phyloP scores from a whole-genome alignment of 75 land plant genomes.

The Pinus albicaulis region DNA sequence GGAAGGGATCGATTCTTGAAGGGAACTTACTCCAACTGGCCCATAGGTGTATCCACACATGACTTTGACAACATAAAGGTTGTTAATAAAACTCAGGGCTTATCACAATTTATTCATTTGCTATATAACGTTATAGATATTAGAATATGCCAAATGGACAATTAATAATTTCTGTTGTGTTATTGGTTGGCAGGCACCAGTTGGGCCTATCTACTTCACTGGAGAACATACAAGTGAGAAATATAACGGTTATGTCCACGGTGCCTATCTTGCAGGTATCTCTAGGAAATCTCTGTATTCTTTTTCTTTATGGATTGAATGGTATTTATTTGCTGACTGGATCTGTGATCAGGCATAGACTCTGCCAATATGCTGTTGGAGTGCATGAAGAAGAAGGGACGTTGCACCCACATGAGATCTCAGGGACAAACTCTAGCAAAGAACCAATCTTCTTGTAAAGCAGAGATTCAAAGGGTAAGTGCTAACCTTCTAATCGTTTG shows the following conservation, averaged over 20 bases:
- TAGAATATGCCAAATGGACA: background rate
- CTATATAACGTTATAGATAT: background rate
- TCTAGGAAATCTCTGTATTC: background rate
- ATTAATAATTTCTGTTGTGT: background rate
- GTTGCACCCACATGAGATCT: too few relatives aligned
- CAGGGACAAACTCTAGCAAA: too few relatives aligned
- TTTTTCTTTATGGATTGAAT: too few relatives aligned
- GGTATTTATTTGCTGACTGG: too few relatives aligned
- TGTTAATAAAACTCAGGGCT: too few relatives aligned
- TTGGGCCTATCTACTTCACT: constrained; percentile 49
- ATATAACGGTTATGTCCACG: constrained; percentile 75
- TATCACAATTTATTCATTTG: too few relatives aligned
- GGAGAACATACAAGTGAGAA: constrained; percentile 61
- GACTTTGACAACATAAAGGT: constrained; percentile 10
- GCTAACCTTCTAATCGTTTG: too few relatives aligned
- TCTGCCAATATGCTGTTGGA: too few relatives aligned
- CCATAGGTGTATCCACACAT: constrained; percentile 23
- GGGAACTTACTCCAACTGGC: constrained; percentile 48
- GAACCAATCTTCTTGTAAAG: too few relatives aligned
- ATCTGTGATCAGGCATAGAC: too few relatives aligned
- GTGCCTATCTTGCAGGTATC: constrained; percentile 48
- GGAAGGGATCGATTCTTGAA: constrained; percentile 11
- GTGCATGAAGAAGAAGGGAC: too few relatives aligned
- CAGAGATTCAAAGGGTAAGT: too few relatives aligned
- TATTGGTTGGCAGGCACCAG: constrained; percentile 42